A percentile compares a stretch with the other conserved stretches of the same genome.
Evolutionary conservation across 2,329 filamentous ascomycete genomes (phyloP).

Genomic region (Aspergillus sojae): DNA sequence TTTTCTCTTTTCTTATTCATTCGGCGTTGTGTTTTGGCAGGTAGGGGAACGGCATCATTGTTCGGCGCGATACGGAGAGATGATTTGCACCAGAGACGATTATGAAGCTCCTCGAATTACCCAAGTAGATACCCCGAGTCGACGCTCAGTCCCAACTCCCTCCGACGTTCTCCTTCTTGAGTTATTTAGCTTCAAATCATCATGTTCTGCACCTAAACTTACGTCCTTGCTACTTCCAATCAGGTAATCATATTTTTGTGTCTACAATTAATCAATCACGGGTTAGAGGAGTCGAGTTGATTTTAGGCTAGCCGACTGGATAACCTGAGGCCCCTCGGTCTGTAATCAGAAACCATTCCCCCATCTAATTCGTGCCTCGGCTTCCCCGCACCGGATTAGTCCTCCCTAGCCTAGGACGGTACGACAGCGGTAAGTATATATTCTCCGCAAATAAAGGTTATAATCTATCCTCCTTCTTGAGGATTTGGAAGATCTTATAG

Average conservation of each 20-base stretch:
- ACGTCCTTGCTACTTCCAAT: not conserved
- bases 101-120: constrained; percentile 52
- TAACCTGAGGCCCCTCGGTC: not conserved
- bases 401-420: not conserved
- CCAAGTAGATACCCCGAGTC: constrained; percentile 54
- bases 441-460: not conserved
- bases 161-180: constrained; percentile 28
- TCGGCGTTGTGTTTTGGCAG: constrained; percentile 40
- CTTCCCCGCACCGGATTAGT: constrained; percentile 18
- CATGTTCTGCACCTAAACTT: not conserved
- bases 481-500: not conserved
- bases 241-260: not conserved
- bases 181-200: constrained; percentile 9
- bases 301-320: constrained; percentile 10
- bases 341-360: not conserved
- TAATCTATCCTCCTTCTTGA: not conserved
- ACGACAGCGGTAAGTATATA: not conserved
- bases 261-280: constrained; percentile 3
- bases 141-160: constrained; percentile 49
- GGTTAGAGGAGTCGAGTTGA: not conserved
- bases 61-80: constrained; percentile 45
- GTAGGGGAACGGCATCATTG: constrained; percentile 43
- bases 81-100: constrained; percentile 35
- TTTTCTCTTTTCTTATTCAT: constrained; percentile 24
- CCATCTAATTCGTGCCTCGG: constrained; percentile 15